Conservation (phyloP, 176 grass and related monocot genomes). For the Aegilops speltoides region DNA sequence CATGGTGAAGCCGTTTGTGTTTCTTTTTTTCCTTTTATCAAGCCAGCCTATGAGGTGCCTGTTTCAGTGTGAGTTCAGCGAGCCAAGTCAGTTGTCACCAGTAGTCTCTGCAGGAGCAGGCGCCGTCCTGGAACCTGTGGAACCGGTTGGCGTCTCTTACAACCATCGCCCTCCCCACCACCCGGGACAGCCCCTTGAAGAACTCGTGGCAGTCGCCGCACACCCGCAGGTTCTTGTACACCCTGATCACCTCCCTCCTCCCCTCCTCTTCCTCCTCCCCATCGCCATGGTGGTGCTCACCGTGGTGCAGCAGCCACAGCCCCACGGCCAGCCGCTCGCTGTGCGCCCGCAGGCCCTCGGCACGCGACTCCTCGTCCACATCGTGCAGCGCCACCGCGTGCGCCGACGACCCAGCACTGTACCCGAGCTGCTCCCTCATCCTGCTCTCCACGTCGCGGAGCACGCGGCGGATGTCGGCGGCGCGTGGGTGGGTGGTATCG, state of each 20-base stretch:
- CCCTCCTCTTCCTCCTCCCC: too few species aligned
- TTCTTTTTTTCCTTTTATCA: too few species aligned
- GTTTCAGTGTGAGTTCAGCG: background rate
- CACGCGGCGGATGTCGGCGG: slow-evolving; percentile 1
- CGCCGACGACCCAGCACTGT: background rate
- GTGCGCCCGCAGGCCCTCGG: slow-evolving; percentile 40
- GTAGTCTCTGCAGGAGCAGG: slow-evolving; percentile 43
- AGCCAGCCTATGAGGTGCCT: too few species aligned
- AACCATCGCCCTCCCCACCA: slow-evolving; percentile 12
- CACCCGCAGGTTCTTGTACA: slow-evolving; percentile 58
- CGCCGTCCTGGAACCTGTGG: slow-evolving; percentile 42
- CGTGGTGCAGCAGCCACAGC: slow-evolving; percentile 21
- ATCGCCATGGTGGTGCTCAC: background rate
- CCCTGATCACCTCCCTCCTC: slow-evolving; percentile 21
- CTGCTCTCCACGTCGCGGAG: slow-evolving; percentile 15
- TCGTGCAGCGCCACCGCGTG: slow-evolving; percentile 30
- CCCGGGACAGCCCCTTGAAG: slow-evolving; percentile 34
- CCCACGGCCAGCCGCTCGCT: slow-evolving; percentile 50
- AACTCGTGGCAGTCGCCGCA: slow-evolving; percentile 44
- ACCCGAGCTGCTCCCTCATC: slow-evolving; percentile 47
- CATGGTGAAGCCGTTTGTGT: too few species aligned
- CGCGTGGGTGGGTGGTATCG: slow-evolving; percentile 10
- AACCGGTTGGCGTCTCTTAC: slow-evolving; percentile 56
- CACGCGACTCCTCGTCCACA: slow-evolving; percentile 46
- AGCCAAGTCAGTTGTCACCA: slow-evolving; percentile 30